Percentiles rank a stretch among this genome's conserved stretches.
These are phyloP conservation scores for Epipyxis sp. DNA, from an alignment of 108 stramenopile genomes.

Conservation along the genomic window DNA sequence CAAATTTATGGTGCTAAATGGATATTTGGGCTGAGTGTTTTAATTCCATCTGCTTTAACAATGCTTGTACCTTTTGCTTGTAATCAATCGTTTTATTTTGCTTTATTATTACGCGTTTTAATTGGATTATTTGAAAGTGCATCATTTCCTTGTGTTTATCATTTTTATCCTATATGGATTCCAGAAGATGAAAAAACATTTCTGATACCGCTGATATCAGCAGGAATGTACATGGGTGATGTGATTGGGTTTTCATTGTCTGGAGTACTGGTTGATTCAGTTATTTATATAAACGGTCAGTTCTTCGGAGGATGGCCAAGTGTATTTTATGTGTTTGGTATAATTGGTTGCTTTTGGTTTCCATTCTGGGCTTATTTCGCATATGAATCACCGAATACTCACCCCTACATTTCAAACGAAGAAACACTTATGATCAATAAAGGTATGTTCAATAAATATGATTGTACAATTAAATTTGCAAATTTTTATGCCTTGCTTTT, in stretches of 20 bases:
- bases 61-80: slow-evolving; percentile 10
- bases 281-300: neutral
- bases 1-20: slow-evolving; percentile 25
- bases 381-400: slow-evolving; percentile 1
- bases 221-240: slow-evolving; percentile 30
- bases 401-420: slow-evolving; percentile 3
- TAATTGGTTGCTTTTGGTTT: slow-evolving; percentile 14
- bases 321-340: slow-evolving; percentile 25
- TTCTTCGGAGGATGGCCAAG: neutral
- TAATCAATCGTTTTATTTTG: neutral
- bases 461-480: no score
- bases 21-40: slow-evolving; percentile 20
- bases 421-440: neutral
- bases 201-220: slow-evolving; percentile 20
- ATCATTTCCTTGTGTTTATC: slow-evolving; percentile 8
- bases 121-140: slow-evolving; percentile 22
- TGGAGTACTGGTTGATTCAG: neutral
- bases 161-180: slow-evolving; percentile 26
- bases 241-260: slow-evolving; percentile 16
- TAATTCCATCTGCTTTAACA: slow-evolving; percentile 18
- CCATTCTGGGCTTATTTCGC: slow-evolving; percentile 14
- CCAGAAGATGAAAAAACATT: slow-evolving; percentile 1
- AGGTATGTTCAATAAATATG: no score
- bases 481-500: no score
- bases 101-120: slow-evolving; percentile 1